Base-by-base conservation (phyloP, 108 stramenopile genomes). In the Cyclotella cryptica region DNA sequence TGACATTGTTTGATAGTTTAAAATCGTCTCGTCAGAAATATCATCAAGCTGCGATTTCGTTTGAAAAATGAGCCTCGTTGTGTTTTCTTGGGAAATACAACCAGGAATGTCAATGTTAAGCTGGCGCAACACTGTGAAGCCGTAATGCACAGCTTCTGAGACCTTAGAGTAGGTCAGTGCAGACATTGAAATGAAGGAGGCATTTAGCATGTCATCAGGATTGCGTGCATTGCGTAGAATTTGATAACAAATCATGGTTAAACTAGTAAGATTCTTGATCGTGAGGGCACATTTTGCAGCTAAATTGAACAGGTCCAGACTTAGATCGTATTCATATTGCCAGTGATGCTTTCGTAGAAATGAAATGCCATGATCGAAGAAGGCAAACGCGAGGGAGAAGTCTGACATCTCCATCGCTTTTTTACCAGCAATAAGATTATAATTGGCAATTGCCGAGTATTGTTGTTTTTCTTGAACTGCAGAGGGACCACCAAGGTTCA, bases 361-460 rank as follows among this genome's bases (percentile, higher is more conserved):
- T 5, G 46, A 15, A 12, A 80, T 75, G n/a, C 79, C 79, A 54
- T 70, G 27, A 13, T 80, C 74, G 9, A 79, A 68, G 41, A 64
- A 79, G 9, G 28, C 10, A 19, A 40, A 49, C 1, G 77, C 77
- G 11, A 44, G 8, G 11, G 43, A 0, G 10, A 61, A 74, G 19
- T 67, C 65, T 10, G 72, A 74, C 40, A 61, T 45, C 17, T 60
- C 58, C 15, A 80, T 67, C 10, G 79, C 72, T 44, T 74, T 80
- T 46, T 80, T 71, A 1, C 79, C 79, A 9, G 79, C 79, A 21
- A 22, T 19, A 14, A 80, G 51, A 61, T 71, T 71, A 8, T 66
- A 64, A 0, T 67, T 30, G 14, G 72, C 79, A 28, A 74, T 43
- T 19, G 42, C 0, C 58, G 59, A 12, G 60, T 61, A 61, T n/a